phyloP scores from a whole-genome alignment of 208 protist species.

The Trypanosoma mega region DNA sequence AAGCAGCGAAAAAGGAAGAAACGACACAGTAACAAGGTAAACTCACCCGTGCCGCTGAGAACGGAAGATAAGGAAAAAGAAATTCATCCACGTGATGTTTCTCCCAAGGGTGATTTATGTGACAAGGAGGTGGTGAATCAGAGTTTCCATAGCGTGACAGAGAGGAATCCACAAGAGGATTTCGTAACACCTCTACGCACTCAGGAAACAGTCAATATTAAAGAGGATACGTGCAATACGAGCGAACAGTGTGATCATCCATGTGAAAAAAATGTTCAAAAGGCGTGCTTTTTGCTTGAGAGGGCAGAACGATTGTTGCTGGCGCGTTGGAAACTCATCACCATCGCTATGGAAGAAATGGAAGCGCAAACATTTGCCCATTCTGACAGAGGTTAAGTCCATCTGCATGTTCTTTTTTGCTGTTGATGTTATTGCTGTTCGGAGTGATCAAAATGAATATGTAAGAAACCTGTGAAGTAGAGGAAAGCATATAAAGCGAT shows the following conservation, averaged over 20 bases:
- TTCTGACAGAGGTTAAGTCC: neutral
- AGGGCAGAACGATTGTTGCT: neutral
- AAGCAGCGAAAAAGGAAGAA: neutral
- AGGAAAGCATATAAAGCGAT: too few species aligned
- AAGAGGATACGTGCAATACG: too few species aligned
- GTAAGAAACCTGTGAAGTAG: too few species aligned
- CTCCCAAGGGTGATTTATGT: too few species aligned
- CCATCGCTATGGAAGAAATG: neutral
- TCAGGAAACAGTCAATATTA: too few species aligned
- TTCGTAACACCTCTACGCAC: too few species aligned
- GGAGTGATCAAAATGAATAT: neutral
- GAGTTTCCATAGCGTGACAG: neutral
- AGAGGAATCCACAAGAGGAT: too few species aligned
- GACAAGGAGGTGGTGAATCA: neutral
- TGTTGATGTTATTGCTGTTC: too few species aligned
- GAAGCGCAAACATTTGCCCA: neutral
- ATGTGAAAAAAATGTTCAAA: neutral
- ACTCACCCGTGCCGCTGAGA: neutral
- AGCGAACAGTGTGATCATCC: too few species aligned
- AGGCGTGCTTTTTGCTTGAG: constrained; percentile 16
- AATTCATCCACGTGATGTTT: neutral
- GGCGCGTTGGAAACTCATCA: neutral
- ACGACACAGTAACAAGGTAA: neutral
- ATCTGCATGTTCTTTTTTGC: neutral
- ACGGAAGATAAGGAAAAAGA: neutral